Evolutionary conservation across 208 protist species (phyloP).

Genomic region (Wallacemonas collosoma): DNA sequence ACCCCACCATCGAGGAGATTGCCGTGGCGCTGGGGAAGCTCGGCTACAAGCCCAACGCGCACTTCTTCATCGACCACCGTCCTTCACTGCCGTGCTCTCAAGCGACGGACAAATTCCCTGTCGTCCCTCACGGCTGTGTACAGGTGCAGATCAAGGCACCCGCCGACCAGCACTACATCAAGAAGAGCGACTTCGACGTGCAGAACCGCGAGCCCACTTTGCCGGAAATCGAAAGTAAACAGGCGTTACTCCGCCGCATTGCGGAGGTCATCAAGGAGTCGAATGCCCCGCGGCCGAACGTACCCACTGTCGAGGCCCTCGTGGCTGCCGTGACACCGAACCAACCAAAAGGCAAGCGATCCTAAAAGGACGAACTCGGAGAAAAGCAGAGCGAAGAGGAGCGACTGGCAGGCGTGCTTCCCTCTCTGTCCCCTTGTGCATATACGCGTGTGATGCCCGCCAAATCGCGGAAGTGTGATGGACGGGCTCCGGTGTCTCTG

Average conservation of each 20-base stretch:
- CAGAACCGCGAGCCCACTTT: conserved; percentile 66
- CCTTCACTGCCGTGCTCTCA: conserved; percentile 69
- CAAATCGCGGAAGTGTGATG: too few species aligned
- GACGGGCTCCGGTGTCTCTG: too few species aligned
- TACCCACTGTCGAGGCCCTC: conserved; percentile 41
- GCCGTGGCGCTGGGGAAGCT: conserved; percentile 46
- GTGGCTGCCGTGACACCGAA: conserved; percentile 37
- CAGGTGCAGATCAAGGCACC: conserved; percentile 80
- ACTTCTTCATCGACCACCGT: conserved; percentile 50
- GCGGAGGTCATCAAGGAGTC: conserved; percentile 73
- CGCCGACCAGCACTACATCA: conserved; percentile 77
- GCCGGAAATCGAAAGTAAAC: conserved; percentile 64
- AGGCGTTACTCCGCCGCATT: conserved; percentile 71
- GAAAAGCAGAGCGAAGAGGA: conserved; percentile 6
- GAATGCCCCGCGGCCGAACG: conserved; percentile 32
- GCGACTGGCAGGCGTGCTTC: too few species aligned
- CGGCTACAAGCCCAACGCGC: conserved; percentile 45
- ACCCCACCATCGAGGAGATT: conserved; percentile 77
- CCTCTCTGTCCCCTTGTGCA: too few species aligned
- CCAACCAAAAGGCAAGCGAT: conserved; percentile 34
- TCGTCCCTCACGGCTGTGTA: conserved; percentile 77
- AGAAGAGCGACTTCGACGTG: conserved; percentile 89
- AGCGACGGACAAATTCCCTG: conserved; percentile 48
- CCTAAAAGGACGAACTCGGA: conserved; percentile 1
- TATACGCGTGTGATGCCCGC: too few species aligned